These are phyloP conservation scores for Pelargonium cotyledonis DNA, from an alignment of 441 rosid species.

Conservation along the genomic window DNA sequence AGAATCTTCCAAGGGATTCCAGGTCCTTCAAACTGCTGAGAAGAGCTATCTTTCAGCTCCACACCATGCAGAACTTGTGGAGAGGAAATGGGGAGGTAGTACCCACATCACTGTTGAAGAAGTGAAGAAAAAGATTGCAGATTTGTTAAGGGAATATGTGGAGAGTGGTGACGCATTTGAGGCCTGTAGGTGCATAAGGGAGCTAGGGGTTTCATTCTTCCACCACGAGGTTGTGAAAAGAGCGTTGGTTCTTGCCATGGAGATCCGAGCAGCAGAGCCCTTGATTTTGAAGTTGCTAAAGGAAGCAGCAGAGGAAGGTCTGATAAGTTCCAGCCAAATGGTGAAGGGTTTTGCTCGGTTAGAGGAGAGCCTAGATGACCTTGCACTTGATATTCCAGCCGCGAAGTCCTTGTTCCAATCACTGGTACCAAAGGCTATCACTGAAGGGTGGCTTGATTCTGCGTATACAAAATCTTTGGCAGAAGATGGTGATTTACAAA, in stretches of 20 bases:
- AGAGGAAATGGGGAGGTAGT: slow-evolving; percentile 97
- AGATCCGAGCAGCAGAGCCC: slow-evolving; percentile 59
- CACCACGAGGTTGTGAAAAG: slow-evolving; percentile 99
- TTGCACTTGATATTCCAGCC: slow-evolving; percentile 88
- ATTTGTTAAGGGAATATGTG: slow-evolving; percentile 72
- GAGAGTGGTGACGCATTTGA: slow-evolving; percentile 78
- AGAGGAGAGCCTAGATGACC: slow-evolving; percentile 87
- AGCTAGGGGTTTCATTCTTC: slow-evolving; percentile 81
- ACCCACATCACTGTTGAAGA: slow-evolving; percentile 86
- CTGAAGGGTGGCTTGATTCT: slow-evolving; percentile 89
- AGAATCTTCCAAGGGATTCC: slow-evolving; percentile 79
- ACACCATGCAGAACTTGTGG: slow-evolving; percentile 95
- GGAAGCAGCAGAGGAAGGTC: slow-evolving; percentile 90
- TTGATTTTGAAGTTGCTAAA: slow-evolving; percentile 62
- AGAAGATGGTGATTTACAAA: slow-evolving; percentile 33
- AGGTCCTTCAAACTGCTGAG: slow-evolving; percentile 81
- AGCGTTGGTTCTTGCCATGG: slow-evolving; percentile 85
- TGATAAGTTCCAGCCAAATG: slow-evolving; percentile 97
- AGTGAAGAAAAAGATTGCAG: slow-evolving; percentile 86
- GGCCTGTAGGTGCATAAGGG: slow-evolving; percentile 93
- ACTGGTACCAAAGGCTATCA: slow-evolving; percentile 56
- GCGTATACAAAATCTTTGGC: slow-evolving; percentile 39
- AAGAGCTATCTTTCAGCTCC: slow-evolving; percentile 97
- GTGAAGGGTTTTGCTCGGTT: slow-evolving; percentile 75
- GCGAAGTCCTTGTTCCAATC: slow-evolving; percentile 61